Conservation (phyloP, 116 monocot species). For the Zostera marina region DNA sequence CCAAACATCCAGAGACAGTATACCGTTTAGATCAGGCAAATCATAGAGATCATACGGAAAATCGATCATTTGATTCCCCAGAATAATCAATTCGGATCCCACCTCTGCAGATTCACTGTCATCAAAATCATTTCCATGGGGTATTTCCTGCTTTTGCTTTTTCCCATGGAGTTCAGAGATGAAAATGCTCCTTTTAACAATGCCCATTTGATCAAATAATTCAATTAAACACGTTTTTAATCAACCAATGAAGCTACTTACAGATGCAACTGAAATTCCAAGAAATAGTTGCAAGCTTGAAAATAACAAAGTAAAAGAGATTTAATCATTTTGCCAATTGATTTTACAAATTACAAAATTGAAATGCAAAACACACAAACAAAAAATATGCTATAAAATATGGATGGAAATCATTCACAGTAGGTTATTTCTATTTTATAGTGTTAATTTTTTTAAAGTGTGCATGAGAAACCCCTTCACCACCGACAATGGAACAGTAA, state of each 20-base stretch:
- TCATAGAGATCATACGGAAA: conserved; percentile 78
- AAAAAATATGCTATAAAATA: background rate
- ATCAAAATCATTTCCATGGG: conserved; percentile 5
- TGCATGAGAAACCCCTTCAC: no score
- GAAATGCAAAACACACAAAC: no score
- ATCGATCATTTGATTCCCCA: conserved; percentile 39
- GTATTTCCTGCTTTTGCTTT: conserved; percentile 11
- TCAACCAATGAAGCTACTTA: background rate
- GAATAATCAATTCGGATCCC: conserved; percentile 40
- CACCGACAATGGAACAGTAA: no score
- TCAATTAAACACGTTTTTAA: background rate
- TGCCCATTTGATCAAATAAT: conserved; percentile 32
- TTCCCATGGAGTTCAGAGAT: conserved; percentile 8
- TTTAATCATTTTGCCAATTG: background rate
- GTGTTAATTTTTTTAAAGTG: background rate
- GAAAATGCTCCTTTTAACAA: conserved; percentile 24
- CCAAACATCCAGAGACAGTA: conserved; percentile 82
- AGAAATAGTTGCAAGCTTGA: conserved; percentile 2
- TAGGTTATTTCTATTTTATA: background rate
- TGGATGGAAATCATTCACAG: background rate
- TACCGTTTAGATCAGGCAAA: conserved; percentile 40
- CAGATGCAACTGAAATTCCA: conserved; percentile 1
- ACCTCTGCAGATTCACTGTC: conserved; percentile 28
- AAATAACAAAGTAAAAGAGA: background rate
- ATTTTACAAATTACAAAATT: no score